Evolutionary conservation across 2,329 filamentous ascomycete species (phyloP).

Genomic region (Apiospora pterosperma): DNA sequence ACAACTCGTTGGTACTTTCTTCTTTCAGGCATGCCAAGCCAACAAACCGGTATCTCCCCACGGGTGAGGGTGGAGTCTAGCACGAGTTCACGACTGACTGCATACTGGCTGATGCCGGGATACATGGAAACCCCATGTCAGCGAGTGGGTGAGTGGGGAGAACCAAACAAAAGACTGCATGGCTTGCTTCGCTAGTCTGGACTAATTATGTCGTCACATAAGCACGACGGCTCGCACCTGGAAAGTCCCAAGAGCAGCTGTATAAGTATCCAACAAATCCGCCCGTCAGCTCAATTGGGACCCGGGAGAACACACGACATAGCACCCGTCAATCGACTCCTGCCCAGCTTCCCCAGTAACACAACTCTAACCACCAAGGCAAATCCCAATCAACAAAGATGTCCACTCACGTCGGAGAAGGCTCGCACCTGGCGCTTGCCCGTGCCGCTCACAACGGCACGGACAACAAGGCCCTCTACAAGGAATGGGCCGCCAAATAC

Average conservation of each 20-base stretch:
- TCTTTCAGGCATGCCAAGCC: not conserved
- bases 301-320: too few relatives aligned
- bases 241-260: not conserved
- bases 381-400: not conserved
- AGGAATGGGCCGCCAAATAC: slow-evolving; percentile 33
- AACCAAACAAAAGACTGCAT: not conserved
- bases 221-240: not conserved
- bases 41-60: not conserved
- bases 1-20: not conserved
- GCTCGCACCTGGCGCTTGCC: not conserved
- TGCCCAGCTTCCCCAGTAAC: not conserved
- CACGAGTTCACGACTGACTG: not conserved
- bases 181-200: not conserved
- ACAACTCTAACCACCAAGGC: not conserved
- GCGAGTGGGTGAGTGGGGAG: not conserved
- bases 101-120: not conserved
- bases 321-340: not conserved
- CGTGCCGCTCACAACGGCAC: not conserved
- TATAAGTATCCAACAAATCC: not conserved
- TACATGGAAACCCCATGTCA: not conserved
- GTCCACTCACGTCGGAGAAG: not conserved
- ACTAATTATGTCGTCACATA: not conserved
- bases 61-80: not conserved
- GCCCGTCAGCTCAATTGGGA: not conserved
- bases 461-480: slow-evolving; percentile 23